A percentile compares a stretch with the other conserved stretches of the same genome.
Evolutionary conservation across 2,329 filamentous ascomycete genomes (phyloP).

Genomic region (Fusarium devonianum): DNA sequence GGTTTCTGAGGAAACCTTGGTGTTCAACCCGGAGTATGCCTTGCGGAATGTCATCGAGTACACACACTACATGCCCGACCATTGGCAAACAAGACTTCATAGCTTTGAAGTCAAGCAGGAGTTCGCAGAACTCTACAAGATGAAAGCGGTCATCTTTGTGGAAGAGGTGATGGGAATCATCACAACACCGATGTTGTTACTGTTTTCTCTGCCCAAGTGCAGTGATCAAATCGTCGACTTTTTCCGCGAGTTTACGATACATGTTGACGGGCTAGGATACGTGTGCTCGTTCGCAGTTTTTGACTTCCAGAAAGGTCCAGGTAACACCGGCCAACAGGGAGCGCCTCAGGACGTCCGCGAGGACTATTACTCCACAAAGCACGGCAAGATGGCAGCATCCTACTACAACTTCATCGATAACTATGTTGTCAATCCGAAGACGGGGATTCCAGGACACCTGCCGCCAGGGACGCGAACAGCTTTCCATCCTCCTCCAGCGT

Average conservation of each 20-base stretch:
- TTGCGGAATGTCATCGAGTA: slow-evolving; percentile 89
- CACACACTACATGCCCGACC: slow-evolving; percentile 87
- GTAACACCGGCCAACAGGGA: slow-evolving; percentile 50
- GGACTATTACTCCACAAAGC: slow-evolving; percentile 93
- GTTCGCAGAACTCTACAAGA: slow-evolving; percentile 89
- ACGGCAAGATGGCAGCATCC: slow-evolving; percentile 98
- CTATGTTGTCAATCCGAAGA: slow-evolving; percentile 79
- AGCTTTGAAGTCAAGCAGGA: slow-evolving; percentile 92
- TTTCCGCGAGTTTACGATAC: slow-evolving; percentile 96
- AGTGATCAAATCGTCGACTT: slow-evolving; percentile 96
- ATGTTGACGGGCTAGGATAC: slow-evolving; percentile 94
- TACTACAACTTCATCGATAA: slow-evolving; percentile 96
- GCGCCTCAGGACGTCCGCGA: slow-evolving; percentile 73
- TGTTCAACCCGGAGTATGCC: slow-evolving; percentile 92
- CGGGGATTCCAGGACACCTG: slow-evolving; percentile 67
- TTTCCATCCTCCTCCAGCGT: slow-evolving; percentile 78
- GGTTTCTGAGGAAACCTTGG: slow-evolving; percentile 85
- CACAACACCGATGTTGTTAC: slow-evolving; percentile 87
- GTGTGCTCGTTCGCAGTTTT: slow-evolving; percentile 98
- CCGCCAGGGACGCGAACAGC: slow-evolving; percentile 59
- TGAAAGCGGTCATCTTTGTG: slow-evolving; percentile 89
- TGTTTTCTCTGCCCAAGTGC: slow-evolving; percentile 84
- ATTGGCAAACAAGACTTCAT: slow-evolving; percentile 90
- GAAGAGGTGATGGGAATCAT: slow-evolving; percentile 94
- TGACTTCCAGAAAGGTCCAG: slow-evolving; percentile 85